Evolutionary conservation across 1,139 yeast species (phyloP).

Genomic region (Debaryomyces coudertii): DNA sequence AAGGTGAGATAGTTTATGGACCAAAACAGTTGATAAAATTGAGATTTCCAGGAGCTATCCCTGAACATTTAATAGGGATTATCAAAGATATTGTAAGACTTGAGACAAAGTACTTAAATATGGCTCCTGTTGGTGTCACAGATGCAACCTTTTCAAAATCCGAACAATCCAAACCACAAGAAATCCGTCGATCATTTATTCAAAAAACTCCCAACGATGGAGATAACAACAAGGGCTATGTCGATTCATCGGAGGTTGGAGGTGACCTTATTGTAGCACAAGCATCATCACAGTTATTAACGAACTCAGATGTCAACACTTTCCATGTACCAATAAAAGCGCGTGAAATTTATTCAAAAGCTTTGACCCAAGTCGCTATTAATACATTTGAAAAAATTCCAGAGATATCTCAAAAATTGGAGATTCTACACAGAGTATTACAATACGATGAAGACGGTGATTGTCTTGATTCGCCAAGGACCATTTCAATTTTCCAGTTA

Average conservation of each 20-base stretch:
- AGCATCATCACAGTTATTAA: conserved; percentile 42
- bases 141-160: conserved; percentile 37
- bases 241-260: conserved; percentile 16
- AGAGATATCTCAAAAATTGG: conserved; percentile 44
- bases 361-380: conserved; percentile 35
- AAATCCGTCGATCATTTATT: conserved; percentile 15
- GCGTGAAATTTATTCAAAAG: conserved; percentile 31
- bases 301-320: conserved; percentile 41
- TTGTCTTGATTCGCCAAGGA: conserved; percentile 43
- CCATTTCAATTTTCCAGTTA: conserved; percentile 53
- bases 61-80: conserved; percentile 26
- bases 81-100: conserved; percentile 31
- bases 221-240: conserved; percentile 8
- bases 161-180: conserved; percentile 25
- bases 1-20: conserved; percentile 59
- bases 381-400: conserved; percentile 38
- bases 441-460: conserved; percentile 52
- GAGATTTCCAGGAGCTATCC: conserved; percentile 59
- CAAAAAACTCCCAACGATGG: not conserved
- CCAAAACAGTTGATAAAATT: conserved; percentile 48
- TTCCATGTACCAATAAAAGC: conserved; percentile 42
- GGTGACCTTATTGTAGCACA: conserved; percentile 41
- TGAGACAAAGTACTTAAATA: conserved; percentile 36
- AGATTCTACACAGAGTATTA: conserved; percentile 54
- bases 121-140: conserved; percentile 46